phyloP scores from a whole-genome alignment of 495 filamentous ascomycete genomes.

The Aspergillus affinis region DNA sequence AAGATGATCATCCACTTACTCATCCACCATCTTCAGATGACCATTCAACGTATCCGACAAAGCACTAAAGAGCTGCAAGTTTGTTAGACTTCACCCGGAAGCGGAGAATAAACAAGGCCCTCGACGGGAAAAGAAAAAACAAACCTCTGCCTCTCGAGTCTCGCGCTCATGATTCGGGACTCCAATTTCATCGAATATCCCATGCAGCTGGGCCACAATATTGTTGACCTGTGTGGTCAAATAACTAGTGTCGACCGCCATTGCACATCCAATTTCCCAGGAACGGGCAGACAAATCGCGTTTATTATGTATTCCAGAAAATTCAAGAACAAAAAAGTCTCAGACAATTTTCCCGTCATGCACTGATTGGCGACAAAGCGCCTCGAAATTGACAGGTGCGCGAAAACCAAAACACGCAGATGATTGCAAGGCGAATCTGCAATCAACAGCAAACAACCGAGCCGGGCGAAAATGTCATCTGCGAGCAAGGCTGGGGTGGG shows the following conservation, averaged over 20 bases:
- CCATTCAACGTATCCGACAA: constrained; percentile 84
- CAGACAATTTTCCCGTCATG: constrained; percentile 14
- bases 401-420: constrained; percentile 12
- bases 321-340: constrained; percentile 3
- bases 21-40: constrained; percentile 74
- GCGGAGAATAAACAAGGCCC: neutral
- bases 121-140: constrained; percentile 21
- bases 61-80: constrained; percentile 72
- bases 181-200: constrained; percentile 94
- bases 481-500: constrained; percentile 8
- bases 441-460: constrained; percentile 22
- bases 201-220: constrained; percentile 87
- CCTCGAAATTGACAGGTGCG: constrained; percentile 20
- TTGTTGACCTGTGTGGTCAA: constrained; percentile 90
- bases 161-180: constrained; percentile 88
- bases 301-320: constrained; percentile 14
- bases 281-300: constrained; percentile 14
- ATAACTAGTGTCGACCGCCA: constrained; percentile 89
- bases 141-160: constrained; percentile 78
- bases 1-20: constrained; percentile 41
- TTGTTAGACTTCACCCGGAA: constrained; percentile 17
- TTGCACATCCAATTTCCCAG: constrained; percentile 35
- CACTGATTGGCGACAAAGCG: constrained; percentile 22
- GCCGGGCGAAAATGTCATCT: constrained; percentile 20
- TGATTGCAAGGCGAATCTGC: constrained; percentile 13